Conservation (phyloP, 2,329 filamentous ascomycete genomes). For the Penicillium aurantiogriseum region DNA sequence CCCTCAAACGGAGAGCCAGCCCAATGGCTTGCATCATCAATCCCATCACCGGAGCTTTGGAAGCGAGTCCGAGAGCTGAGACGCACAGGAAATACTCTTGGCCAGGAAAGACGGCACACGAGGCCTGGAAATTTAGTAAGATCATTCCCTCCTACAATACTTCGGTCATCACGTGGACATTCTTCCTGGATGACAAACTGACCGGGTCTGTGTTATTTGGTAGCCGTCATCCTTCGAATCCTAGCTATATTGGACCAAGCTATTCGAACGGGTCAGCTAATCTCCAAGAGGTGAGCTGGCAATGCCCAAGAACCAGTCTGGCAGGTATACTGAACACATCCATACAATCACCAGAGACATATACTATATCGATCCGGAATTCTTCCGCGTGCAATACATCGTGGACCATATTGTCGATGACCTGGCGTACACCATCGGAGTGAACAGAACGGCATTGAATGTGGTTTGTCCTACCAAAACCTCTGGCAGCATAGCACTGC, state of each 20-base stretch:
- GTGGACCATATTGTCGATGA: conserved; percentile 62
- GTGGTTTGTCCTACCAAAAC: conserved; percentile 48
- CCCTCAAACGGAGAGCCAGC: conserved; percentile 28
- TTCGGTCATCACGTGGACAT: too few relatives aligned
- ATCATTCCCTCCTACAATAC: not conserved
- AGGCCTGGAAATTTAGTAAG: conserved; percentile 55
- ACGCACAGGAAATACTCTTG: conserved; percentile 46
- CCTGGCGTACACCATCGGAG: conserved; percentile 58
- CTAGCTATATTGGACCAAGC: conserved; percentile 56
- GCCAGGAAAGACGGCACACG: conserved; percentile 54
- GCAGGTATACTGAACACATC: not conserved
- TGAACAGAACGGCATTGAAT: conserved; percentile 55
- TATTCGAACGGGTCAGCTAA: conserved; percentile 46
- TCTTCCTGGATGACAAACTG: not conserved
- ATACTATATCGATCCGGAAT: conserved; percentile 60
- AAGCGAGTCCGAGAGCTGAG: conserved; percentile 21
- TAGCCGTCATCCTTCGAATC: conserved; percentile 56
- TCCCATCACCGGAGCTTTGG: conserved; percentile 28
- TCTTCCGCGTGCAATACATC: conserved; percentile 57
- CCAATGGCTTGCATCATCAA: conserved; percentile 29
- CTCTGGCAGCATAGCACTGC: not conserved
- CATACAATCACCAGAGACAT: conserved; percentile 52
- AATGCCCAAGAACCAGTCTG: not conserved
- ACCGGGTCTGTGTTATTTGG: conserved; percentile 11
- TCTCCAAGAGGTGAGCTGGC: conserved; percentile 56